Evolutionary conservation across 768 basidiomycete species (phyloP).

Genomic region (Lyophyllum decastes): DNA sequence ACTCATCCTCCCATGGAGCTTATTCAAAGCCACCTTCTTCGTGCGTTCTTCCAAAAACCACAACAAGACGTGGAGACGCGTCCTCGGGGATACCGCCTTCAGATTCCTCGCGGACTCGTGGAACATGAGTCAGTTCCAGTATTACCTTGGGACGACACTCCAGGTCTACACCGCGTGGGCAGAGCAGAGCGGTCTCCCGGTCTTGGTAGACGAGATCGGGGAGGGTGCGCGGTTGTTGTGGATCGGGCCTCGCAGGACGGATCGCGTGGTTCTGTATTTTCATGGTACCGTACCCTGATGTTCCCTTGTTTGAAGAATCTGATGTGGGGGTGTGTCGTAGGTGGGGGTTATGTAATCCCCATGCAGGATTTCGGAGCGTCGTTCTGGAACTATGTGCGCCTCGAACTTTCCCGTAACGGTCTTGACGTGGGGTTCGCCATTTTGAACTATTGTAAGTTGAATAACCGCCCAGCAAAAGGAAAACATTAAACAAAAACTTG

Average conservation of each 20-base stretch:
- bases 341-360: conserved; percentile 29
- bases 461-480: background rate
- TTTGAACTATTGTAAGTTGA: conserved; percentile 23
- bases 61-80: conserved; percentile 24
- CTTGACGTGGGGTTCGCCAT: conserved; percentile 20
- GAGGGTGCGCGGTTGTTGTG: conserved; percentile 30
- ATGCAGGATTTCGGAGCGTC: conserved; percentile 16
- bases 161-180: conserved; percentile 25
- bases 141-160: conserved; percentile 17
- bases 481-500: no score
- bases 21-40: conserved; percentile 16
- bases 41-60: conserved; percentile 10
- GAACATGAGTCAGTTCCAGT: conserved; percentile 25
- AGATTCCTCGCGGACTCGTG: conserved; percentile 6
- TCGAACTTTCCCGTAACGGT: conserved; percentile 6
- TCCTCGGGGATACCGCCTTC: conserved; percentile 17
- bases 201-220: conserved; percentile 27
- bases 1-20: conserved; percentile 16
- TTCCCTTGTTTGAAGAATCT: background rate
- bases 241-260: conserved; percentile 30
- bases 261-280: conserved; percentile 30
- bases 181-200: conserved; percentile 19
- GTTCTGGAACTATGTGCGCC: conserved; percentile 26
- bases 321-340: conserved; percentile 10
- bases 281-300: conserved; percentile 24